Base-by-base conservation (phyloP, 305 asterid species). In the Caryopteris hybrid region DNA sequence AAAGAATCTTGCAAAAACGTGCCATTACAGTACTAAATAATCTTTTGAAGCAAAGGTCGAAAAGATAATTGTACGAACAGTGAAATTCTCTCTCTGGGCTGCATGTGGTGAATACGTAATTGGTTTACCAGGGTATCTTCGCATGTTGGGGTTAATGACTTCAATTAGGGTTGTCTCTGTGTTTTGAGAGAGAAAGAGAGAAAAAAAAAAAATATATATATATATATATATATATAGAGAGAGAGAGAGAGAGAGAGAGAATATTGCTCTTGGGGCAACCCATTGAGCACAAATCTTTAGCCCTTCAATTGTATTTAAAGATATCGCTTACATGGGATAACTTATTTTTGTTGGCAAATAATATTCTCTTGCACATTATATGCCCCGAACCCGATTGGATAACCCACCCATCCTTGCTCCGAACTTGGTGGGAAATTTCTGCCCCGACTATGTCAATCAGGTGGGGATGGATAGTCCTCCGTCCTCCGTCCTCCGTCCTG, bases 101-200 rank as follows among this genome's bases (percentile, higher is more conserved):
- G 76, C 84, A 79, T 75, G 84, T 79, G 76, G 68, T 79, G 64
- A 59, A 75, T 52, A 41, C 31, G 74, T 73, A 61, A 79, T 79
- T 79, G 84, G 84, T 52, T 72, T 60, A 52, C 41, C 29, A 59
- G 22, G 61, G 84, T 67, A 79, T 79, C 80, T 79, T 79, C 60
- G 78, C 83, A 79, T 74, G 82, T 70, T 21, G 34, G 22, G 47
- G 33, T 69, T 68, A 17, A 20, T 14, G 36, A 12, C 23, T 16
- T 45, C 45, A 45, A 51, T 63, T 60, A 20, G 43, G 33, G 27
- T 21, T 27, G 36, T 18, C n/a, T 58, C n/a, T n/a, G n/a, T n/a
- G n/a, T n/a, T n/a, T n/a, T n/a, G n/a, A n/a, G n/a, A n/a, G n/a
- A n/a, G n/a, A n/a, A n/a, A n/a, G n/a, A n/a, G n/a, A n/a, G n/a